These are phyloP conservation scores for Phialophora macrospora DNA, from an alignment of 2,329 filamentous ascomycete species.

Conservation along the genomic window DNA sequence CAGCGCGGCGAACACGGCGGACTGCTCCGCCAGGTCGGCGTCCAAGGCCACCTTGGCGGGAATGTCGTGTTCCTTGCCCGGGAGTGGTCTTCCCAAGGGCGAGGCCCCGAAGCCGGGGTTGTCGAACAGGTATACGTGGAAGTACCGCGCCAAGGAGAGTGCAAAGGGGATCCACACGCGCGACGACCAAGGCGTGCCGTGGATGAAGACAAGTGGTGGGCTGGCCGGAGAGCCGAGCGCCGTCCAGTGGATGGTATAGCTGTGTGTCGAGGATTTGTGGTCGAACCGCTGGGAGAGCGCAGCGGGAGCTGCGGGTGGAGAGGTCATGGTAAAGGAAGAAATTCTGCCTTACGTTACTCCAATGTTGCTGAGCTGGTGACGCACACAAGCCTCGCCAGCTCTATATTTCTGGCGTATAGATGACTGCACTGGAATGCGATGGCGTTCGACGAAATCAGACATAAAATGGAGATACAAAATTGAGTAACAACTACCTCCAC, in stretches of 20 bases:
- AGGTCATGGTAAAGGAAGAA: too few species aligned
- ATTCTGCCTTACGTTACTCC: too few species aligned
- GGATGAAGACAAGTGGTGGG: constrained; percentile 51
- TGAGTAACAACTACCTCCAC: not conserved
- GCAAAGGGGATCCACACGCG: constrained; percentile 48
- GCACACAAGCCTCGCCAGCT: too few species aligned
- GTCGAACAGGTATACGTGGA: constrained; percentile 53
- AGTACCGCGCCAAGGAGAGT: constrained; percentile 44
- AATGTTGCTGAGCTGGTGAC: too few species aligned
- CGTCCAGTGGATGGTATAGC: constrained; percentile 44
- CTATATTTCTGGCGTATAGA: too few species aligned
- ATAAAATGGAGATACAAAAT: too few species aligned
- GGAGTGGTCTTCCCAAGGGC: constrained; percentile 39
- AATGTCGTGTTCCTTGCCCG: constrained; percentile 36
- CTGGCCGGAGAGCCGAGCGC: constrained; percentile 42
- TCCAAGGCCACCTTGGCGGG: constrained; percentile 31
- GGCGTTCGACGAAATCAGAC: too few species aligned
- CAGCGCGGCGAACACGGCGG: constrained; percentile 48
- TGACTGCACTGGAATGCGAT: too few species aligned
- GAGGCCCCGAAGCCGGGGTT: constrained; percentile 53
- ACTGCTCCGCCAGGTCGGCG: constrained; percentile 48
- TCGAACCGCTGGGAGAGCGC: constrained; percentile 40
- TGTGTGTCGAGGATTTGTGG: constrained; percentile 41
- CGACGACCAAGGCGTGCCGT: constrained; percentile 57
- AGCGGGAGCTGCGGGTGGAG: too few species aligned